Conservation (phyloP, 1,284 basidiomycete species). For the Moniliophthora roreri region DNA sequence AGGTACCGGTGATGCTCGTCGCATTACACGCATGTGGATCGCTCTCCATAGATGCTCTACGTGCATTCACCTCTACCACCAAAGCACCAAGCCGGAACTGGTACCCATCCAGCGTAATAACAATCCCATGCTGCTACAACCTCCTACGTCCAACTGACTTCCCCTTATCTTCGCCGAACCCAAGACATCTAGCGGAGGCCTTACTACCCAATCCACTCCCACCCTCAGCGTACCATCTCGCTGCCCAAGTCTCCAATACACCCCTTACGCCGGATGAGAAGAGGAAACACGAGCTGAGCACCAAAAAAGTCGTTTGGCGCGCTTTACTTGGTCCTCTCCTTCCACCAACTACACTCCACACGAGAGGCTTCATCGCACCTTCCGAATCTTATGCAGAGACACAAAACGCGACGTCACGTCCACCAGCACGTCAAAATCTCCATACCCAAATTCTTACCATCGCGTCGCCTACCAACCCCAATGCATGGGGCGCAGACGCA, state of each 20-base stretch:
- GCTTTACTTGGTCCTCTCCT: constrained; percentile 41
- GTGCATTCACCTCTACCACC: constrained; percentile 25
- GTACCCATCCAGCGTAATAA: constrained; percentile 37
- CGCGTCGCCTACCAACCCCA: background rate
- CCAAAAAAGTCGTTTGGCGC: constrained; percentile 66
- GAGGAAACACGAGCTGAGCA: constrained; percentile 42
- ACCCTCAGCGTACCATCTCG: constrained; percentile 55
- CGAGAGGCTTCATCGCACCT: background rate
- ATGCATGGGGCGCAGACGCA: constrained; percentile 8
- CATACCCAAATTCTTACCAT: background rate
- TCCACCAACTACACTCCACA: background rate
- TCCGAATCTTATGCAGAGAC: background rate
- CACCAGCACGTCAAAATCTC: background rate
- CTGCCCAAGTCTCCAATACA: constrained; percentile 45
- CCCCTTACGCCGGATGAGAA: constrained; percentile 37
- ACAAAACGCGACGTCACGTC: background rate
- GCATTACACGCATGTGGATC: constrained; percentile 63
- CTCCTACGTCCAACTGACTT: constrained; percentile 38
- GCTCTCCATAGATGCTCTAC: constrained; percentile 45
- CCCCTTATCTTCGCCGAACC: background rate
- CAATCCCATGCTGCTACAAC: constrained; percentile 57
- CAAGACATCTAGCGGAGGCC: background rate
- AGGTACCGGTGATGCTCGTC: constrained; percentile 54
- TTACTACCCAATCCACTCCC: constrained; percentile 23
- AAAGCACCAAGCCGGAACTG: constrained; percentile 23